Base-by-base conservation (phyloP, 768 basidiomycete species). In the Amanita subjunquillea region DNA sequence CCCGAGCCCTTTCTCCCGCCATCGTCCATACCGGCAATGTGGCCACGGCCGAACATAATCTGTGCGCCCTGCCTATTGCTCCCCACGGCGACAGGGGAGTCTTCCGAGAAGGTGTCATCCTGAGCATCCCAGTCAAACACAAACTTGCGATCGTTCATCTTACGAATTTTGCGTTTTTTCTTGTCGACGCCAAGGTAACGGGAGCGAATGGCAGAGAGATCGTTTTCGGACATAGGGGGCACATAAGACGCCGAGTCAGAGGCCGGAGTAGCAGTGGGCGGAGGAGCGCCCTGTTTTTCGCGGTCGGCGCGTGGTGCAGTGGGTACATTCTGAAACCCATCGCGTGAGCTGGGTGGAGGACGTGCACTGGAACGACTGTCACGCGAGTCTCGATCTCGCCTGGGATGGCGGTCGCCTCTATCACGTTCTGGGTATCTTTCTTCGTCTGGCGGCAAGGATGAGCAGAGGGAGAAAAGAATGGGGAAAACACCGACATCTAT, bases 41-140 rank as follows among this genome's bases (percentile, higher is more conserved):
- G 80, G 2, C 90, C 89, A 13, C 89, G 74, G 15, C 89, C 91
- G 70, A 89, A 91, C 87, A 91, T 91, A 38, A 91, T 80, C 60
- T 88, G 87, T 2, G 88, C 87, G 15, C 86, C 87, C 63, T 90
- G 88, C 25, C 87, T 75, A 51, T 82, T 82, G 49, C 76, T 76
- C 2, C 85, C 87, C 4, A 79, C 76, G 5, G 82, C 82, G 12
- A 79, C 73, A n/a, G 85, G 83, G 13, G 86, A 80, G 62, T 89
- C 88, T 29, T 78, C 81, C 6, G 80, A 72, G 61, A 88, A 85
- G 12, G 96, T 99, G 66, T 99, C 96, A 61, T 99, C 96, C 65
- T 87, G 87, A 46, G 84, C 83, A 62, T 95, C 93, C 96, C 96
- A 99, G 66, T 98, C 96, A 62, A 99, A 99, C n/a, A 95, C 90